Conservation (phyloP, 305 asterid species). For the Fraxinus baroniana region DNA sequence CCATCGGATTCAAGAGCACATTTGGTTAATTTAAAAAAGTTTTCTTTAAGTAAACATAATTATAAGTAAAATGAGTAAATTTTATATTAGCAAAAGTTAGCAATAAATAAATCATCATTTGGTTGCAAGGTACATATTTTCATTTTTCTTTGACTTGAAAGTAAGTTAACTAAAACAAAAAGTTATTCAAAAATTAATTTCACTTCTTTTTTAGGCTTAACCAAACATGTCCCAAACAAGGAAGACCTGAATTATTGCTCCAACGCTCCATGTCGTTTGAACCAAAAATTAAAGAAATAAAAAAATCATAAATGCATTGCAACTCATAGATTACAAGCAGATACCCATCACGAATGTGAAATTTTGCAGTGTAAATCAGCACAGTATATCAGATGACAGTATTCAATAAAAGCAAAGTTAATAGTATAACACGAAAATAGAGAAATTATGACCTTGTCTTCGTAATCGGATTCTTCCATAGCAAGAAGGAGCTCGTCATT, state of each 20-base stretch:
- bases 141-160: background rate
- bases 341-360: background rate
- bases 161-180: background rate
- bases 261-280: background rate
- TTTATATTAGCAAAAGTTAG: background rate
- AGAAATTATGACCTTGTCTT: conserved; percentile 61
- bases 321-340: background rate
- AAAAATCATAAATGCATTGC: background rate
- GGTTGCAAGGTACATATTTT: background rate
- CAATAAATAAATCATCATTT: background rate
- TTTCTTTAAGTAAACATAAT: background rate
- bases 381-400: background rate
- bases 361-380: background rate
- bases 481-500: conserved; percentile 85
- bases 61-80: too few species aligned
- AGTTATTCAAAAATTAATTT: background rate
- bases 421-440: background rate
- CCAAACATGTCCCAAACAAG: background rate
- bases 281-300: background rate
- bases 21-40: background rate
- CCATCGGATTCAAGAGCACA: background rate
- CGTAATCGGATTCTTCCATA: conserved; percentile 80
- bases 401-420: background rate
- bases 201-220: background rate
- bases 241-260: background rate